Evolutionary conservation across 2,329 filamentous ascomycete genomes (phyloP), one percentile per base, ranked within the genome.

Genomic region (Scleromitrula shiraiana): DNA sequence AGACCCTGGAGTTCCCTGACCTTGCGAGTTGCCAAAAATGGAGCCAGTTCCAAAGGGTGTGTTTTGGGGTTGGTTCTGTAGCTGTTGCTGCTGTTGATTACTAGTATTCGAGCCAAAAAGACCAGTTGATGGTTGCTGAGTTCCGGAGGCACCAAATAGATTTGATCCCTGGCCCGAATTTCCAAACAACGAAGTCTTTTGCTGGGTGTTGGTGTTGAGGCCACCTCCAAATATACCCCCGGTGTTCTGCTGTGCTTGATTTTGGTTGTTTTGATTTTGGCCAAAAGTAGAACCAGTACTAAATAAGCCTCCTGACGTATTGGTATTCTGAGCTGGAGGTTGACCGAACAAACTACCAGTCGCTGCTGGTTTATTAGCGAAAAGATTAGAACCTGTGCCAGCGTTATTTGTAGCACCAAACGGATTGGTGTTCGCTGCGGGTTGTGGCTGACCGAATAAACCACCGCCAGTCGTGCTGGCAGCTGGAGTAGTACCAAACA

Each of bases 21-120:
- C 71, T 50, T 72, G 74, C 1, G 73, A 72, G 51, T 65, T 72
- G 17, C 78, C 78, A 41, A 88, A 78, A 2, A 87, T 61, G 0
- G 82, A 72, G 38, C 47, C 41, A 5, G 65, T 72, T 12, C 79
- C 79, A 45, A 88, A 78, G 3, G 87, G 58, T 0, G 81, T 83
- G 49, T 77, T 77, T 47, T 78, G 73, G 36, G 73, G 68, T 15
- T 47, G 43, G 29, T 23, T 36, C 27, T 35, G 45, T 27, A 24
- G 45, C 46, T 70, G 68, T 41, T 67, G 67, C 43, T 60, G 62
- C 36, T 56, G 62, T 40, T 57, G 39, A 57, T 47, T 53, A 52
- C 52, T 54, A 38, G 32, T 23, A 27, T 43, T 33, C 3, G 36
- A 32, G n/a, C 62, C 62, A 53, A 67, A 67, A 36, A 67, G 51